phyloP scores from a whole-genome alignment of 2,329 filamentous ascomycete genomes.

The Botryosphaeria dothidea region DNA sequence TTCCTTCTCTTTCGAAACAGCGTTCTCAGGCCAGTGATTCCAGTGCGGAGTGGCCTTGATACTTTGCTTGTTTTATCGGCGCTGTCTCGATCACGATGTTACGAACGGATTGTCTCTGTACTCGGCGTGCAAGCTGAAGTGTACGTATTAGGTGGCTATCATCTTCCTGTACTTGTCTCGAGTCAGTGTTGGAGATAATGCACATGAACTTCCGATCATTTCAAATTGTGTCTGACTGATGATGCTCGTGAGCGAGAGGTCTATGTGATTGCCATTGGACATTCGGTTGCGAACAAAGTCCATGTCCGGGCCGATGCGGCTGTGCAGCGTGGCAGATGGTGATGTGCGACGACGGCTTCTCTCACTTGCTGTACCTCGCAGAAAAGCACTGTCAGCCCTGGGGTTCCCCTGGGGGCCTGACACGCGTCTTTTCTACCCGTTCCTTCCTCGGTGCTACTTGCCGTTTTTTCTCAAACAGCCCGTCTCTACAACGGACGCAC shows the following conservation, averaged over 20 bases:
- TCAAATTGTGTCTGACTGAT: background rate
- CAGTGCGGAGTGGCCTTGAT: constrained; percentile 13
- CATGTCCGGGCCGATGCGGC: background rate
- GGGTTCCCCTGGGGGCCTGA: background rate
- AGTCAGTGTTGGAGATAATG: background rate
- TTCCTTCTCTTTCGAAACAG: background rate
- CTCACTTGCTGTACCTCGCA: background rate
- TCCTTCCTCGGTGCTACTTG: background rate
- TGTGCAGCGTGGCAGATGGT: background rate
- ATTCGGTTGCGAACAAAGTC: too few species aligned
- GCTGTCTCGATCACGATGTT: background rate
- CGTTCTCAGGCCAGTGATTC: constrained; percentile 4
- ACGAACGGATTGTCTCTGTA: background rate
- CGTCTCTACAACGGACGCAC: background rate
- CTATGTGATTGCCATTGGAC: too few species aligned
- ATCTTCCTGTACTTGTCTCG: background rate
- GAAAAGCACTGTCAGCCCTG: background rate
- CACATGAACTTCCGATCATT: background rate
- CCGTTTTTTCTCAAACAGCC: background rate
- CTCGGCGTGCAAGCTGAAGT: background rate
- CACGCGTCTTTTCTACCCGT: background rate
- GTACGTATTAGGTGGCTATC: background rate
- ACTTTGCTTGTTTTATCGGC: background rate
- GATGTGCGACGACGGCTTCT: background rate
- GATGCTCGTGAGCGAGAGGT: background rate